Conservation (phyloP, 2,329 filamentous ascomycete genomes). For the Colletotrichum somersetense region DNA sequence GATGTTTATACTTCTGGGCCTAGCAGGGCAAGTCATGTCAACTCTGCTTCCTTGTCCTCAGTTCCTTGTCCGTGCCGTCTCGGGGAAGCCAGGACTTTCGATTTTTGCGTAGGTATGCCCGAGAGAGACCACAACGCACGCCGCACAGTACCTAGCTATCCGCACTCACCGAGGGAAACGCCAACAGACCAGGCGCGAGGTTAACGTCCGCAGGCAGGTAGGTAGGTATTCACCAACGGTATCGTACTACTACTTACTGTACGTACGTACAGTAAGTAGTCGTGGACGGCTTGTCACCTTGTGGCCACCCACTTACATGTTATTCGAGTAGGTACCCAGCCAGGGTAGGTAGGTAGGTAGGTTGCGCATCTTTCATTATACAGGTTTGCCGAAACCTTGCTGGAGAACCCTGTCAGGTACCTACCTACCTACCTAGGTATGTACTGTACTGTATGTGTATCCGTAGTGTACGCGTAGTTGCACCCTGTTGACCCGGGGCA, state of each 20-base stretch:
- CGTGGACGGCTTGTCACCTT: too few relatives aligned
- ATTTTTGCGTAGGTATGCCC: background rate
- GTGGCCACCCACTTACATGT: too few relatives aligned
- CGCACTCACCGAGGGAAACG: background rate
- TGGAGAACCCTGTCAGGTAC: background rate
- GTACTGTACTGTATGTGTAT: background rate
- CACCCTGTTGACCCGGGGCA: background rate
- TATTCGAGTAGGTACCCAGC: too few relatives aligned
- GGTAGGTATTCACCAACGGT: too few relatives aligned
- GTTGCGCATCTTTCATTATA: background rate
- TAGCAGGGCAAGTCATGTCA: constrained; percentile 6
- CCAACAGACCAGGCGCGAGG: background rate
- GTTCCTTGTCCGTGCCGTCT: constrained; percentile 1
- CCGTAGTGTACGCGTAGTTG: background rate
- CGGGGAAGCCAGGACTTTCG: background rate
- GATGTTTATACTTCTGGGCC: background rate
- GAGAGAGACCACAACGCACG: background rate
- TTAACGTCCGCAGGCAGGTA: too few relatives aligned
- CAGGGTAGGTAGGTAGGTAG: too few relatives aligned
- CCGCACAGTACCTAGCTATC: background rate
- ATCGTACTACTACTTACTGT: too few relatives aligned
- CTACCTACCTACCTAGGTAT: too few relatives aligned
- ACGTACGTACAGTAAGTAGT: too few relatives aligned
- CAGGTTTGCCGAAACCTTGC: background rate
- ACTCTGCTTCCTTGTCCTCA: background rate